Evolutionary conservation across 768 basidiomycete species (phyloP), one percentile per base, ranked within the genome.

Genomic region (Tephrocybe sp.): DNA sequence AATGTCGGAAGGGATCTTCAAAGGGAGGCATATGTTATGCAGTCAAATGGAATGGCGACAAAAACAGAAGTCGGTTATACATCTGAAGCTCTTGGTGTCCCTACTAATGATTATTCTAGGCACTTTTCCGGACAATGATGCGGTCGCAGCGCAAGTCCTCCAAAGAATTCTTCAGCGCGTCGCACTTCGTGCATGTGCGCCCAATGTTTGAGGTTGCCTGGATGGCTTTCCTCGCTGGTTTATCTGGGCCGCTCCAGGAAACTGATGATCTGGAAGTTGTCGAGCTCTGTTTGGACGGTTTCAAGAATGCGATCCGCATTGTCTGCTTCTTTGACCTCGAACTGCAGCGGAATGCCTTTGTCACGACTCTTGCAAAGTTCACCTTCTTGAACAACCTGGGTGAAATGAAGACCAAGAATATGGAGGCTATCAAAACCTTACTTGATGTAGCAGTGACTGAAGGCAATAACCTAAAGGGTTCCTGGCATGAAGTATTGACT

Each of bases 201-300:
- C 96, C 97, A 17, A 99, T 99, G 97, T 97, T 99, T 61, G 96
- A 98, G 69, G 95, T 98, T 6, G 95, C 93, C 18, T 99, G 97
- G 97, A 98, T 98, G 73, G 86, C 97, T 1, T 95, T 98, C 70
- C 79, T 99, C 20, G 96, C 97, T 12, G 95, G 94, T 10, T 76
- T 98, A 24, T 98, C 97, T 8, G 92, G 85, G 0, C 96, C 94
- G 14, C 76, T 98, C 38, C 97, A 98, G 67, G 91, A 94, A 52
- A 93, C 94, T 1, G 93, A 98, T 62, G 95, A 97, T 67, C 73
- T 94, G 41, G 95, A 96, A 63, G 74, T 94, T 15, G 91, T 98
- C 55, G 88, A 92, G 53, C 74, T 94, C 12, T 96, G 94, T 64
- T 73, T 99, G 48, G 93, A 98, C 53, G 97, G 97, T 11, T 95